phyloP scores from a whole-genome alignment of 2,329 filamentous ascomycete species.

The Coleophoma crateriformis region DNA sequence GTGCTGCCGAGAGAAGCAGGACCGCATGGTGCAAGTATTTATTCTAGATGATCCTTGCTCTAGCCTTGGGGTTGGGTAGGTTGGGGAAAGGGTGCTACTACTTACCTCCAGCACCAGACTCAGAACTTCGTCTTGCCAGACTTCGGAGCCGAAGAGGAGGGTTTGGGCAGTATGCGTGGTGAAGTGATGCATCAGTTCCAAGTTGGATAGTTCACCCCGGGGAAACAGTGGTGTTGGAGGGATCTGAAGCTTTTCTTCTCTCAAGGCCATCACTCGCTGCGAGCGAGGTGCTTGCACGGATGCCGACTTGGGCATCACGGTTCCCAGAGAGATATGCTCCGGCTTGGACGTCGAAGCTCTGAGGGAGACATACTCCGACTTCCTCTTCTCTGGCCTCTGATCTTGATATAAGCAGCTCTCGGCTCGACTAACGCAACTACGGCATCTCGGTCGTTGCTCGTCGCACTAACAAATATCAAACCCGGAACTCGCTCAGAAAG shows the following conservation, averaged over 20 bases:
- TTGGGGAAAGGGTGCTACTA: not conserved
- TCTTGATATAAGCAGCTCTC: not conserved
- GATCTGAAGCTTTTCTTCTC: not conserved
- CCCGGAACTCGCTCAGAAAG: not conserved
- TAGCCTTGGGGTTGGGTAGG: not conserved
- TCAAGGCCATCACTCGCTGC: not conserved
- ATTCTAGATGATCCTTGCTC: not conserved
- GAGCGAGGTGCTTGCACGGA: not conserved
- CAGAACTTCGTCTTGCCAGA: not conserved
- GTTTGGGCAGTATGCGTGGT: not conserved
- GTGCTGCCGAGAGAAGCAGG: not conserved
- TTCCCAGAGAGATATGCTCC: not conserved
- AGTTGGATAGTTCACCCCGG: not conserved
- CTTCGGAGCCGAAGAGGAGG: not conserved
- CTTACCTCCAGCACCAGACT: not conserved
- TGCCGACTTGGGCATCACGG: not conserved
- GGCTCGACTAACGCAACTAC: not conserved
- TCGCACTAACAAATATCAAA: not conserved
- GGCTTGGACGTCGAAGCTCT: not conserved
- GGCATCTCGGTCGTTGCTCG: not conserved
- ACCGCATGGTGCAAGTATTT: not conserved
- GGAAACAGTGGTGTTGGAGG: not conserved
- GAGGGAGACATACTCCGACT: not conserved
- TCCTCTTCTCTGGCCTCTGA: not conserved
- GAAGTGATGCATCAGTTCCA: slow-evolving; percentile 1